Base-by-base conservation (phyloP, 306 rosid genomes). In the Fragaria ananassa region DNA sequence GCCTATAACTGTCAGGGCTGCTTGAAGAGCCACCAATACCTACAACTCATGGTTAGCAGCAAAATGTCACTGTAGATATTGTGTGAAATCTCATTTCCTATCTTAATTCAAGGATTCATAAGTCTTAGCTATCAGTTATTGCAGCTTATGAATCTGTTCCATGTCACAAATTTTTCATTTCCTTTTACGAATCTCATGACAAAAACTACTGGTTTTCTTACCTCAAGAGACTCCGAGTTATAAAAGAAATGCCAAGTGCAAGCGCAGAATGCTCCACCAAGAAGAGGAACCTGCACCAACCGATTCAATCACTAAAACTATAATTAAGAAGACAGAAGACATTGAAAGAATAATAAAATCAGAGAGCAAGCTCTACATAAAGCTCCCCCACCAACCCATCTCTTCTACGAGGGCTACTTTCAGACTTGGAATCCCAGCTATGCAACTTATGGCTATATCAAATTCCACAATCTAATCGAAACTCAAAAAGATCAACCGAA, bases 181-280 rank as follows among this genome's bases (percentile, higher is more conserved):
- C 62, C 62, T 50, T 7, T 64, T 41, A 64, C 35, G 46, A 58
- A 63, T 63, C 67, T 53, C 53, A 54, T 35, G 62, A 37, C 37
- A 10, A 10, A 68, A 80, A 34, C 11, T 2, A 47, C 4, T 4
- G 41, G 64, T 15, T 0, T 0, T 53, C 65, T 77, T 83, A 92
- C 99, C 91, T 92, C 93, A 17, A 95, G 89, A 50, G 99, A 88
- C 71, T 95, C 91, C 0, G 97, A 86, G 83, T 95, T 92, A 85
- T 92, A 92, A 78, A 95, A 95, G 96, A 95, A 95, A 89, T 95
- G 99, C 97, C 96, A 95, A 8, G 98, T 92, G 79, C 99, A 95
- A 12, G 99, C 97, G 65, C 96, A 95, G 21, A 92, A 77, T 76
- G 99, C 99, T 86, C 97, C 97, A 71, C 97, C 97, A 56, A 95